Percentiles rank a stretch among this genome's conserved stretches.
Evolutionary conservation across 2,329 filamentous ascomycete species (phyloP).

Genomic region (Arachnomyces sp.): DNA sequence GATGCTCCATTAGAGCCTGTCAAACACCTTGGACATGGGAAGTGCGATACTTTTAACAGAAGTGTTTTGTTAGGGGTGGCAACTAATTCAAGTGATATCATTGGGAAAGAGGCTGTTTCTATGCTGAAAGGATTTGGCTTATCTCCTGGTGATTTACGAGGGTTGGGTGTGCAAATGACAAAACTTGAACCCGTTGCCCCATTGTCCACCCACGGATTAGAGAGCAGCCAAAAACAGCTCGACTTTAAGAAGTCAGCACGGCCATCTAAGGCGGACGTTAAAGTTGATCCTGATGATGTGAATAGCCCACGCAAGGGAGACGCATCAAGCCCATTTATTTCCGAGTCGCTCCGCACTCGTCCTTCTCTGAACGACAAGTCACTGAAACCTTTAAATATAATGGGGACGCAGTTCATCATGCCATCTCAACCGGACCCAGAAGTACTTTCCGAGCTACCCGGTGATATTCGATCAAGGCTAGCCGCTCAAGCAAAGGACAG

Average conservation of each 20-base stretch:
- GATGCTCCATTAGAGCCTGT: conserved; percentile 85
- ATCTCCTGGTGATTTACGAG: conserved; percentile 84
- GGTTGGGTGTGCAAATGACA: conserved; percentile 86
- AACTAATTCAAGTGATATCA: conserved; percentile 63
- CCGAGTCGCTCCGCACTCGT: conserved; percentile 22
- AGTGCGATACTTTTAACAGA: conserved; percentile 91
- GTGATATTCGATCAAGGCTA: conserved; percentile 71
- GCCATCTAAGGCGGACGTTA: conserved; percentile 10
- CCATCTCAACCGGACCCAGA: conserved; percentile 70
- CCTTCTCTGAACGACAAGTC: conserved; percentile 27
- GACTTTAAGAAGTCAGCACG: conserved; percentile 52
- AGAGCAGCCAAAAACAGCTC: conserved; percentile 72
- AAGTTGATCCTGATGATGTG: conserved; percentile 43
- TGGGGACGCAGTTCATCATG: conserved; percentile 86
- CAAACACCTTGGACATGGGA: conserved; percentile 91
- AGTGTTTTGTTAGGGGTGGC: conserved; percentile 74
- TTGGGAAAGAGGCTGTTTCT: conserved; percentile 77
- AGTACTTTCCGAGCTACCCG: conserved; percentile 76
- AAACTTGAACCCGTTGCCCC: conserved; percentile 74
- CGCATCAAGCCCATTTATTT: conserved; percentile 12
- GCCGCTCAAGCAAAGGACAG: conserved; percentile 47
- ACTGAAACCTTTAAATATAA: conserved; percentile 65
- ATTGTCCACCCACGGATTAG: conserved; percentile 43
- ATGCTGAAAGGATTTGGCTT: conserved; percentile 76
- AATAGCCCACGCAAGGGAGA: conserved; percentile 35